Base-by-base conservation (phyloP, 139 green algal genomes). In the Gonium pectorale region DNA sequence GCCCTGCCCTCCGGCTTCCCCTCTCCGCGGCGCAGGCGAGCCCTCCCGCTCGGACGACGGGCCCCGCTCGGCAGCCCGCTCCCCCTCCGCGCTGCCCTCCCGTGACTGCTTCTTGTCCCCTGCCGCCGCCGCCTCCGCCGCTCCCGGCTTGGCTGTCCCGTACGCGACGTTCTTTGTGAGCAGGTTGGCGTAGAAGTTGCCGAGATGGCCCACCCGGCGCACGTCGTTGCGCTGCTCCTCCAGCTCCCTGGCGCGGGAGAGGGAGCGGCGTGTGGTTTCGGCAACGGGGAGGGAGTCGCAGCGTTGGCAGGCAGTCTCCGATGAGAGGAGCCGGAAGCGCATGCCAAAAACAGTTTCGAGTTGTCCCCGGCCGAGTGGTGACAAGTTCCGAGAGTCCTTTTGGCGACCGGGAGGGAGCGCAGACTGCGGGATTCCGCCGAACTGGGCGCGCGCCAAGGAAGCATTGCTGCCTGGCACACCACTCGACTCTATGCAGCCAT, bases 171-270 rank as follows among this genome's bases (percentile, higher is more conserved):
- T 97, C 19, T 91, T 91, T 27, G 81, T 94, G 33, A 97, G 83
- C 49, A 98, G 80, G 88, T 98, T 98, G 79, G 88, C 87, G 88
- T 97, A 98, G 63, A 98, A 98, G 85, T 98, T 93, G 73, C 94
- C 94, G 93, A 98, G 95, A 89, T 98, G 93, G 0, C 95, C 95
- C 29, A 89, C 71, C 81, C 94, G 96, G 79, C 92, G 89, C 27
- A 94, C 93, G 33, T 94, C 93, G 22, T 93, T 81, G 4, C 44
- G n/a, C 67, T 92, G 86, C 78, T 98, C 95, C 62, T 93, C 84
- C 38, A 82, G 74, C 35, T 97, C 91, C 89, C 94, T 95, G 86
- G 51, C 69, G 4, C 17, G 64, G 17, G 5, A 71, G 31, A 49
- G 54, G 22, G 54, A 27, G 22, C 7, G 22, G 54, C 54, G 54